phyloP scores from a whole-genome alignment of 1,284 basidiomycete species.

The Ceratobasidium sp. region DNA sequence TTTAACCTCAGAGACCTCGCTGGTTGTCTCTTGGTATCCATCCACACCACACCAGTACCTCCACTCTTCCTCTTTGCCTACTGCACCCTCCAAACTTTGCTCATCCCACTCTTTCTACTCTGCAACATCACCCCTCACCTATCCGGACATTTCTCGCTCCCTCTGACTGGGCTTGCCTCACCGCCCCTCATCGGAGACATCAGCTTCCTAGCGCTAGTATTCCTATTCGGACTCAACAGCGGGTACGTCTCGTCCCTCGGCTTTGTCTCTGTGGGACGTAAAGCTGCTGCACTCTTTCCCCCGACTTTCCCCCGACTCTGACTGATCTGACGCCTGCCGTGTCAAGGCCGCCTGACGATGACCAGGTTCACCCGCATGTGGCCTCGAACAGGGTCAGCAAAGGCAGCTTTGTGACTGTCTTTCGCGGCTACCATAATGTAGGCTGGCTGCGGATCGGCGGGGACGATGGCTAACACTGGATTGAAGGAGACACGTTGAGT shows the following conservation, averaged over 20 bases:
- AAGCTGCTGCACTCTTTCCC: constrained; percentile 20
- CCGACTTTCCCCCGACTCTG: not conserved
- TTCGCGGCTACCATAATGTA: constrained; percentile 91
- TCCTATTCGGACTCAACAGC: constrained; percentile 2
- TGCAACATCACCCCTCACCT: not conserved
- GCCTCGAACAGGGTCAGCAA: constrained; percentile 80
- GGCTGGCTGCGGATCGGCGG: constrained; percentile 53
- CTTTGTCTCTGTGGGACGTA: not conserved
- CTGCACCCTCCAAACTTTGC: not conserved
- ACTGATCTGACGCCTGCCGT: constrained; percentile 36
- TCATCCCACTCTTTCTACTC: constrained; percentile 7
- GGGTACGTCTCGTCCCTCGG: constrained; percentile 17
- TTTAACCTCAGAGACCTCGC: constrained; percentile 4
- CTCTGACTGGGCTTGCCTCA: not conserved
- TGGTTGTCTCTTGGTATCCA: not conserved
- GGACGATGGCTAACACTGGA: constrained; percentile 33
- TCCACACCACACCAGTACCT: not conserved
- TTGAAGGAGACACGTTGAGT: constrained; percentile 76
- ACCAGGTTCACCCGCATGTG: constrained; percentile 74
- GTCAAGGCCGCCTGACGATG: constrained; percentile 62
- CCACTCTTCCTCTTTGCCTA: not conserved
- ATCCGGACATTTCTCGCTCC: not conserved
- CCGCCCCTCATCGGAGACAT: not conserved
- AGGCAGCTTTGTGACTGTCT: constrained; percentile 97
- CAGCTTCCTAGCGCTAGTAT: not conserved